Conservation (phyloP, 1,284 basidiomycete species). For the Pisolithus thermaeus region DNA sequence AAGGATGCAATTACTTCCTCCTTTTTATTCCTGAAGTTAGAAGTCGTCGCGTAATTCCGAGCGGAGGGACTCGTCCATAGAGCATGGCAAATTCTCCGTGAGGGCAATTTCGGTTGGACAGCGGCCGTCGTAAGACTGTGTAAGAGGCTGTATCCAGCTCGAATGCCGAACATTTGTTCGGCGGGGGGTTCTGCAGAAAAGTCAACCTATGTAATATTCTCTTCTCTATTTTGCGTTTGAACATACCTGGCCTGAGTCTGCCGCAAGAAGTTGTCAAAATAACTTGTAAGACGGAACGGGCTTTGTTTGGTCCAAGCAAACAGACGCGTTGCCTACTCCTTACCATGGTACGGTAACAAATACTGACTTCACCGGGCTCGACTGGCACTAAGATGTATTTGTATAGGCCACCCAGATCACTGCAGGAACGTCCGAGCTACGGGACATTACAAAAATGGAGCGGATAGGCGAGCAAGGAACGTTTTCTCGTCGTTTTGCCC, state of each 20-base stretch:
- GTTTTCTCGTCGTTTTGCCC: constrained; percentile 2
- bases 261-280: not conserved
- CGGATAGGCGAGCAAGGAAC: constrained; percentile 65
- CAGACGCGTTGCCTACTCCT: constrained; percentile 25
- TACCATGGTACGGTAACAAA: constrained; percentile 17
- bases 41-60: constrained; percentile 35
- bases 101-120: constrained; percentile 5
- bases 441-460: constrained; percentile 94
- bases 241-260: not conserved
- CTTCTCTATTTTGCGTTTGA: not conserved
- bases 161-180: constrained; percentile 16
- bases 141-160: constrained; percentile 10
- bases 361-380: not conserved
- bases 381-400: constrained; percentile 11
- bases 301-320: constrained; percentile 30
- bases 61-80: constrained; percentile 5
- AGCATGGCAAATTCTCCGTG: constrained; percentile 1
- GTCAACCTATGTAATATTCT: not conserved
- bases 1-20: constrained; percentile 24
- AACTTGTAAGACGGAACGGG: not conserved
- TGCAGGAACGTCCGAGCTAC: constrained; percentile 68
- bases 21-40: constrained; percentile 9
- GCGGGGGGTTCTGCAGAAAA: not conserved
- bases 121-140: constrained; percentile 3
- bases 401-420: constrained; percentile 62